Conservation (phyloP, 441 rosid species). For the Euphorbia schlechtendalii region DNA sequence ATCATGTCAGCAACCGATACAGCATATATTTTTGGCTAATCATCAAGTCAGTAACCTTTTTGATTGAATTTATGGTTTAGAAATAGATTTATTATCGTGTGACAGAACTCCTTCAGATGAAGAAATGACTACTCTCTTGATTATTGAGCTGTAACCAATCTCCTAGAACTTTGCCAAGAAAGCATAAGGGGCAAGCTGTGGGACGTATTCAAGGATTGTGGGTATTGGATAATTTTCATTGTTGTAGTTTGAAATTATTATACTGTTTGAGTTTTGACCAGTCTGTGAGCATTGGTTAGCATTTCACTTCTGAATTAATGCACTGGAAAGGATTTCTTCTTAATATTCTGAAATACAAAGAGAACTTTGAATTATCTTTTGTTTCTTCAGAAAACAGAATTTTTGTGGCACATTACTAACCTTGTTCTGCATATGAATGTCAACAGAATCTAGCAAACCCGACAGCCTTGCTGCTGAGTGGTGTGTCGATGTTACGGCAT, state of each 20-base stretch:
- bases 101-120: background rate
- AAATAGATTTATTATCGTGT: background rate
- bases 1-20: background rate
- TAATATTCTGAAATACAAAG: no score
- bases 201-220: background rate
- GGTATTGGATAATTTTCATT: background rate
- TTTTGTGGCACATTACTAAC: background rate
- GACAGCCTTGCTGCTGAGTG: constrained; percentile 78
- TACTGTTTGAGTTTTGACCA: no score
- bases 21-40: background rate
- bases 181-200: background rate
- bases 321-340: no score
- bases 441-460: constrained; percentile 85
- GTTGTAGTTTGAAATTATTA: background rate
- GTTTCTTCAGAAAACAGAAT: background rate
- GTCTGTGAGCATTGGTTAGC: no score
- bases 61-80: background rate
- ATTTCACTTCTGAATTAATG: no score
- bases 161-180: background rate
- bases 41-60: background rate
- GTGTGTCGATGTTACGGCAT: constrained; percentile 84
- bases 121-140: background rate
- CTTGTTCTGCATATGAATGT: constrained; percentile 18
- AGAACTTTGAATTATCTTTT: background rate
- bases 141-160: background rate